Evolutionary conservation across 2,329 filamentous ascomycete species (phyloP), one percentile per base, ranked within the genome.

Genomic region (Talaromyces funiculosus): DNA sequence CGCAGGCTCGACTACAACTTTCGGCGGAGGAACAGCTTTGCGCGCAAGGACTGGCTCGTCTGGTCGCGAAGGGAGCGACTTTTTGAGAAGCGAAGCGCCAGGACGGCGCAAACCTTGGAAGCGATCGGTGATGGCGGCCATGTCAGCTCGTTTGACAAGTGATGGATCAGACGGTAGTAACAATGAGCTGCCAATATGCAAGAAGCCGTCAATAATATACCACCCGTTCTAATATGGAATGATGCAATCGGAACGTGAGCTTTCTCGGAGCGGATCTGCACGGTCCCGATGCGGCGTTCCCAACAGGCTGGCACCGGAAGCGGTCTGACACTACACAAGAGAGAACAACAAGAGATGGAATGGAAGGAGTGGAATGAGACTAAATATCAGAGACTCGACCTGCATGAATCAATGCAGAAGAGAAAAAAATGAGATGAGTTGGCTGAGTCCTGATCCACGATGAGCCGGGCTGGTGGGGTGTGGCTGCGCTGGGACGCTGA

Each of bases 61-160:
- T 9, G 60, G 60, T 22, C 60, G 54, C 37, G 60, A 53, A 2
- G 61, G 61, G 5, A 60, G 53, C 31, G 31, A 38, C 38, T 60
- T 60, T 43, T 57, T 60, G 26, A 62, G 58, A 20, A 62, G 57
- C 7, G 61, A 62, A 9, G 61, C 61, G 24, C 61, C 61, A 2
- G 61, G 61, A 35, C 61, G 61, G 24, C 61, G 61, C 31, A 62
- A 53, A 43, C 61, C 61, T 26, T 62, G 61, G 14, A 62, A 56
- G 22, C 61, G 61, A 35, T 62, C 61, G 24, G 55, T 47, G 4
- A 62, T 35, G 6, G 57, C 40, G 42, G 57, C 61, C 61, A 62
- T 62, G 33, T 49, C 26, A 8, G 53, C 38, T 42, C n/a, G n/a
- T n/a, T 33, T 10, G 9, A 33, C 31, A 33, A 12, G 6, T 33